Evolutionary conservation across 371 early-diverging fungal species (phyloP).

Genomic region (Mortierella sp.): DNA sequence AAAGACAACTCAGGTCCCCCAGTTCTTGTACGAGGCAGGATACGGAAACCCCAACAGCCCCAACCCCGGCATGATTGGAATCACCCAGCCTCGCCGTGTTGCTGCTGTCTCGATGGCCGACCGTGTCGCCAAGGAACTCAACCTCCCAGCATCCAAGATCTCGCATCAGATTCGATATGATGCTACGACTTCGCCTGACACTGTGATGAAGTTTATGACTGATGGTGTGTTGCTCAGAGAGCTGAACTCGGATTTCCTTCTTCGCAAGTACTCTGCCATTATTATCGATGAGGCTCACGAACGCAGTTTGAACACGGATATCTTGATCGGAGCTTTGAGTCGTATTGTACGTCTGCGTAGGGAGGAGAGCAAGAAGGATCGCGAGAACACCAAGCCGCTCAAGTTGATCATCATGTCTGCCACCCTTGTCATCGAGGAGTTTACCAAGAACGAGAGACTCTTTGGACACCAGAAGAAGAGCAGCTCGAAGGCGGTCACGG

Average conservation of each 20-base stretch:
- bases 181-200: slow-evolving; percentile 77
- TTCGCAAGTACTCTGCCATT: slow-evolving; percentile 94
- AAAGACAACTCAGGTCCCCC: slow-evolving; percentile 99
- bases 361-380: slow-evolving; percentile 68
- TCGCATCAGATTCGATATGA: slow-evolving; percentile 96
- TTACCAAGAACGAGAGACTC: slow-evolving; percentile 86
- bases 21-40: slow-evolving; percentile 98
- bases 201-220: slow-evolving; percentile 98
- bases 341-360: slow-evolving; percentile 56
- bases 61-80: slow-evolving; percentile 93
- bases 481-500: slow-evolving; percentile 29
- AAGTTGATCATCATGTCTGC: slow-evolving; percentile 99
- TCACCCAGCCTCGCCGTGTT: slow-evolving; percentile 99
- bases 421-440: slow-evolving; percentile 94
- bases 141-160: slow-evolving; percentile 69
- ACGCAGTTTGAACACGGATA: slow-evolving; percentile 97
- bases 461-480: slow-evolving; percentile 62
- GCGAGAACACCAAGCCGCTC: slow-evolving; percentile 80
- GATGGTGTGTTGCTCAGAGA: slow-evolving; percentile 99
- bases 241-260: slow-evolving; percentile 87
- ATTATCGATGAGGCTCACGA: slow-evolving; percentile 99
- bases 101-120: slow-evolving; percentile 98
- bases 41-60: slow-evolving; percentile 87
- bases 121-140: slow-evolving; percentile 95
- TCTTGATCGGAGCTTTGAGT: slow-evolving; percentile 94